Base-by-base conservation (phyloP, 169 alveolate species). In the Plasmodium cynomolgi region DNA sequence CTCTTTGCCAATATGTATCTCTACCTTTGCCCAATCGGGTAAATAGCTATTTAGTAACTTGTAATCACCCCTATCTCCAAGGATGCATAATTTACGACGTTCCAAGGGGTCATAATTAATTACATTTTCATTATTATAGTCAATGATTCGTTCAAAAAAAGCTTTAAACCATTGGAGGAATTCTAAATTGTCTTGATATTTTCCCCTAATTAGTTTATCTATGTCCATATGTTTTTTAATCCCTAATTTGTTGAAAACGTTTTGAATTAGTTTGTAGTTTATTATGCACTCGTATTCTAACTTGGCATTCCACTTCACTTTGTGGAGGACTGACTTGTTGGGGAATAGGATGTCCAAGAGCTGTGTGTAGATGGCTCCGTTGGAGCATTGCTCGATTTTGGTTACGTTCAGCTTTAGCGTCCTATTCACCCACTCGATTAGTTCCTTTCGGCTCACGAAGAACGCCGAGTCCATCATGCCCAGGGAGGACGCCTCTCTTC, bases 91-190 rank as follows among this genome's bases (percentile, higher is more conserved):
- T 75, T 73, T 95, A 47, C 98, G 96, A 73, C 98, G 93, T 23
- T 97, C 98, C 15, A 94, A 96, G n/a, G 98, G 97, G 81, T 97
- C 98, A 88, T 97, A 97, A 44, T 90, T 90, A 80, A 81, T 81
- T 6, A 90, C 41, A 90, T 81, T 81, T 26, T 80, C 96, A 41
- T 97, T 96, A 73, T 97, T 97, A 26, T 96, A 97, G 39, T 96
- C 97, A 26, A 96, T 94, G 47, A 97, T 95, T 26, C 98, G 92
- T 84, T 97, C 99, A 96, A 96, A 98, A 96, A 97, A 98, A n/a
- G 99, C 98, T 95, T 99, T 98, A 92, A 99, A 92, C 99, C 99
- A 99, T 95, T 99, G 99, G 50, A 98, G 93, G 94, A 99, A 98
- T 95, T 99, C 99, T 73, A 98, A 97, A 95, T 99, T 98, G 95